These are phyloP conservation scores for Ceratocystis variospora DNA, from an alignment of 2,329 filamentous ascomycete genomes.

Conservation along the genomic window DNA sequence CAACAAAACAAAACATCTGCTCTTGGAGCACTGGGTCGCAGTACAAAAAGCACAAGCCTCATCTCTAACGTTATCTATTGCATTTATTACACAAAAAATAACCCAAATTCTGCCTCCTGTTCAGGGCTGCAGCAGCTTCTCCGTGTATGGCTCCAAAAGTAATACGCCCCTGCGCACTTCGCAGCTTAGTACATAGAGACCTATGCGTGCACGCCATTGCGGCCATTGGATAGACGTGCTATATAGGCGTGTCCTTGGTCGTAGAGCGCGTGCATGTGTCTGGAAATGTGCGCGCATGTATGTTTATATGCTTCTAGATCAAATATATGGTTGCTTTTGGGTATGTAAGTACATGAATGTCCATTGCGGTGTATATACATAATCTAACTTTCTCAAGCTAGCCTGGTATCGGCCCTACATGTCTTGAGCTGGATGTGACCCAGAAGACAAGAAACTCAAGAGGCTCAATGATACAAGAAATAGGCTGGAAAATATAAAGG, in stretches of 20 bases:
- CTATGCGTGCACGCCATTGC: neutral
- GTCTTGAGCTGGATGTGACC: neutral
- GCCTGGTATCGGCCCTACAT: neutral
- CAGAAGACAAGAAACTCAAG: neutral
- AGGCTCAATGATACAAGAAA: neutral
- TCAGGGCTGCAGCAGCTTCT: too few species aligned
- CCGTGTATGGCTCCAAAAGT: too few species aligned
- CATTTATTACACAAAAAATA: too few species aligned
- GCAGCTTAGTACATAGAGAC: too few species aligned
- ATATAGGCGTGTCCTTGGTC: neutral
- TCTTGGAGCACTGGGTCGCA: too few species aligned
- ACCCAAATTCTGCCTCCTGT: too few species aligned
- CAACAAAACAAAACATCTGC: too few species aligned
- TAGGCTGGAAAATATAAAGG: neutral
- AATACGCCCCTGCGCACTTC: too few species aligned
- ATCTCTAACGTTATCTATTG: too few species aligned
- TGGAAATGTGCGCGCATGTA: neutral
- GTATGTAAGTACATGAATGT: constrained; percentile 6
- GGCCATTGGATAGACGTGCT: neutral
- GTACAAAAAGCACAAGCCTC: too few species aligned
- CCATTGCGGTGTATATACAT: constrained; percentile 6
- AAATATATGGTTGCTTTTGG: neutral
- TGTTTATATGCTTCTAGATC: neutral
- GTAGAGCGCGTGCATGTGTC: neutral
- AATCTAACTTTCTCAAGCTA: neutral